Evolutionary conservation across 345 rosid genomes (phyloP).

Genomic region (Eucalyptus cladocalyx): DNA sequence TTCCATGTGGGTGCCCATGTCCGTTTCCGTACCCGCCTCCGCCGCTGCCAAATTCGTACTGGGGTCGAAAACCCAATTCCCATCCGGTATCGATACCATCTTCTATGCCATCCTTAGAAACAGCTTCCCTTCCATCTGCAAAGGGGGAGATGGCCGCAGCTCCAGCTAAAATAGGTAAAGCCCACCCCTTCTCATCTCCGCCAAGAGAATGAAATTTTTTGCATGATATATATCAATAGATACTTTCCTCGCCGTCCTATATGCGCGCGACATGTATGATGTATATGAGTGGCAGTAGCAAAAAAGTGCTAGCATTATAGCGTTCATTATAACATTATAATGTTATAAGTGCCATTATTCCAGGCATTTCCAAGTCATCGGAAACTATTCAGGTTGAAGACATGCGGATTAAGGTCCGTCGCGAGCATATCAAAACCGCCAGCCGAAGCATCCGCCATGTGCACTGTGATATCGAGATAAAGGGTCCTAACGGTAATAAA

Average conservation of each 20-base stretch:
- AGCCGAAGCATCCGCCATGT: not conserved
- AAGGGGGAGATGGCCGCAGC: not conserved
- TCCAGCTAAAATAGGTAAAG: not conserved
- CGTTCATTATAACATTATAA: not conserved
- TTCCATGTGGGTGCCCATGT: not conserved
- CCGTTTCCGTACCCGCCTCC: not conserved
- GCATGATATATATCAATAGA: not conserved
- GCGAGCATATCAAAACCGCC: not conserved
- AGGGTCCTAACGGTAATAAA: not conserved
- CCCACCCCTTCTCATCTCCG: not conserved
- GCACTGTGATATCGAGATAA: not conserved
- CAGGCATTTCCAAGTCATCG: not conserved
- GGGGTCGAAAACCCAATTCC: not conserved
- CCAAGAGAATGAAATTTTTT: not conserved
- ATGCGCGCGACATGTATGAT: not conserved
- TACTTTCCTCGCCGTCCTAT: not conserved
- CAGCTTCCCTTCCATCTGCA: not conserved
- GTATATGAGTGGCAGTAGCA: not conserved
- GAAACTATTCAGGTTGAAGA: not conserved
- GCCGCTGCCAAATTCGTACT: not conserved
- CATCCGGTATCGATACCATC: not conserved
- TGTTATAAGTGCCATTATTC: not conserved
- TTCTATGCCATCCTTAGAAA: not conserved
- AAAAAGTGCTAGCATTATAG: not conserved
- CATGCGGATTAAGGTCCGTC: not conserved